Evolutionary conservation across 2,329 filamentous ascomycete species (phyloP), one percentile per base, ranked within the genome.

Genomic region (Nothophoma quercina): DNA sequence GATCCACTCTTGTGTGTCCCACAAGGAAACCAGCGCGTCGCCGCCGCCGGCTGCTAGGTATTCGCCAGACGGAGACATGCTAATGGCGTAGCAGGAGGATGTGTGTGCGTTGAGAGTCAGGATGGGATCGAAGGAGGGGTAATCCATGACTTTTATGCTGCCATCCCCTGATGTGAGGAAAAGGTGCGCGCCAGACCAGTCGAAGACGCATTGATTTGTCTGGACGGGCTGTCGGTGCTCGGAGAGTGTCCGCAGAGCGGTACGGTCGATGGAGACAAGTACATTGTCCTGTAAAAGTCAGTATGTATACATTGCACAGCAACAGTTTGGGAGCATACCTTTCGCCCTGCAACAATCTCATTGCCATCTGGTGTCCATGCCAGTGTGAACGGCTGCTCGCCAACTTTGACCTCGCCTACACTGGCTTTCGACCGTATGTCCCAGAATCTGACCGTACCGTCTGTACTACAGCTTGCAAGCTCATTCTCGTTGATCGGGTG

Each of bases 391-490:
- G 89, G 85, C 59, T 86, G 84, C 7, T 86, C 88, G 36, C 64
- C 69, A 3, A 73, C 69, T 60, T 84, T 86, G 30, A 90, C 81
- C 70, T 90, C 87, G 44, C 88, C 89, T 58, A 88, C 81, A 63
- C 86, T 87, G 1, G 83, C 81, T 68, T 89, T 90, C 52, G 83
- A 88, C 63, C 89, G 81, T 10, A 92, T 88, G 67, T 93, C 90
- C 90, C 90, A 93, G 63, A 93, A 86, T 68, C 88, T 86, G 55
- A 90, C 86, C 25, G 87, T 83, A 2, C 90, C 90, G 68, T 93
- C 90, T 35, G 79, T 83, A 60, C 88, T 89, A 45, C 90, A 83
- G 68, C 87, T 91, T 61, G 88, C 90, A 7, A 93, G 79, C 74
- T 93, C 88, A 4, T 88, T 86, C 69, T 93, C 90, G 69, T 87